phyloP scores from a whole-genome alignment of 2,329 filamentous ascomycete species.

The Penicillium sp. region DNA sequence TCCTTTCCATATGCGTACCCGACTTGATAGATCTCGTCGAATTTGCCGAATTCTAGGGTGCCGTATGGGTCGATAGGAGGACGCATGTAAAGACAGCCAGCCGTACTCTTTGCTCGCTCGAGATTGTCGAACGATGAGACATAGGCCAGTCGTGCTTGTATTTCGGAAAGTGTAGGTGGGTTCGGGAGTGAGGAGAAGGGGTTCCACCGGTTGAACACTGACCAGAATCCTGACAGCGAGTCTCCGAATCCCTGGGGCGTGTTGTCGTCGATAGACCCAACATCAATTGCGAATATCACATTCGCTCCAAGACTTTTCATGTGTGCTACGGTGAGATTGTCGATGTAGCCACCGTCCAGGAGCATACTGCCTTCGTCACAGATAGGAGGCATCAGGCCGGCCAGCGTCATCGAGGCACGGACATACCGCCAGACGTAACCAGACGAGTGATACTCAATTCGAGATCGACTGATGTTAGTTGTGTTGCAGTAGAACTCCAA shows the following conservation, averaged over 20 bases:
- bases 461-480: constrained; percentile 94
- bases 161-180: constrained; percentile 90
- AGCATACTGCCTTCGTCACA: constrained; percentile 98
- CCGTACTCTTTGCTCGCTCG: constrained; percentile 84
- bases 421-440: constrained; percentile 98
- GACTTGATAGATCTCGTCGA: constrained; percentile 91
- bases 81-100: constrained; percentile 93
- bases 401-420: constrained; percentile 92
- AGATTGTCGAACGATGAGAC: constrained; percentile 92
- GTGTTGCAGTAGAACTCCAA: constrained; percentile 99
- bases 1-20: constrained; percentile 83
- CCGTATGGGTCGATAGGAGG: constrained; percentile 92
- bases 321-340: constrained; percentile 93
- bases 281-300: constrained; percentile 92
- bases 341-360: constrained; percentile 92
- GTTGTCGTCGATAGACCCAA: constrained; percentile 87
- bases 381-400: constrained; percentile 84
- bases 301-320: constrained; percentile 95
- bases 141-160: constrained; percentile 90
- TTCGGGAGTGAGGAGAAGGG: constrained; percentile 86
- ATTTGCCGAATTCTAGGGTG: constrained; percentile 93
- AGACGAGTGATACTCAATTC: constrained; percentile 88
- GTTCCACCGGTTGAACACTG: constrained; percentile 93
- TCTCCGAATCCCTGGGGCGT: constrained; percentile 91
- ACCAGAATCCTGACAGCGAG: constrained; percentile 92